Base-by-base conservation (phyloP, 2,329 filamentous ascomycete species). In the Apiospora saccharicola region DNA sequence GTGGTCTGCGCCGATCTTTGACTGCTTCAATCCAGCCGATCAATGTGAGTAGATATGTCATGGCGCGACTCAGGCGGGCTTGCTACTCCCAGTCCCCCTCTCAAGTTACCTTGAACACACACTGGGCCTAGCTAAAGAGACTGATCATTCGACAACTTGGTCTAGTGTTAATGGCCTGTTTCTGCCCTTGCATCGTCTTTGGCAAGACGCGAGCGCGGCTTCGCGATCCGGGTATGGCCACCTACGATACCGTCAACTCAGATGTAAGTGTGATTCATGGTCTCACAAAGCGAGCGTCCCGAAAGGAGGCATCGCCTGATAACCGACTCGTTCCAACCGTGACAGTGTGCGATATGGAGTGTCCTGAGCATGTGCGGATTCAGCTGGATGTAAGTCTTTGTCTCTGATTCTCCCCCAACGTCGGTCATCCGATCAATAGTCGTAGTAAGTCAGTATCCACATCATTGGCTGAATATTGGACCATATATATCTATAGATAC, bases 121-220 rank as follows among this genome's bases (percentile, higher is more conserved):
- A 41, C 6, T 41, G 10, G 37, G 37, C 6, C 8, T 41, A 16
- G 51, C 10, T 19, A 14, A 19, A 16, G 26, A 22, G 13, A 22
- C 26, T 19, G 16, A n/a, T 49, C 22, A 2, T 22, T 3, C 16
- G 16, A 4, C 19, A n/a, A n/a, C 46, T n/a, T 3, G 22, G n/a
- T 16, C 19, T 19, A 46, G 41, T 46, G 24, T 68, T 68, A 22
- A 47, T 46, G 46, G 67, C 67, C 4, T 68, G 41, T 22, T 46
- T 68, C 12, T 22, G 41, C n/a, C 67, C 67, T 13, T 68, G 67
- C n/a, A 47, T 68, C 14, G 67, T 47, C 67, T 68, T 68, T 13
- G 67, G 67, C n/a, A 68, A 68, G 67, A 68, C 41, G 24, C 67
- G 67, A 3, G 67, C 67, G 24, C 67, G 41, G 43, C 46, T 68